These are phyloP conservation scores for Umbellularia californica DNA, from an alignment of 164 flowering plant genomes.

Conservation along the genomic window DNA sequence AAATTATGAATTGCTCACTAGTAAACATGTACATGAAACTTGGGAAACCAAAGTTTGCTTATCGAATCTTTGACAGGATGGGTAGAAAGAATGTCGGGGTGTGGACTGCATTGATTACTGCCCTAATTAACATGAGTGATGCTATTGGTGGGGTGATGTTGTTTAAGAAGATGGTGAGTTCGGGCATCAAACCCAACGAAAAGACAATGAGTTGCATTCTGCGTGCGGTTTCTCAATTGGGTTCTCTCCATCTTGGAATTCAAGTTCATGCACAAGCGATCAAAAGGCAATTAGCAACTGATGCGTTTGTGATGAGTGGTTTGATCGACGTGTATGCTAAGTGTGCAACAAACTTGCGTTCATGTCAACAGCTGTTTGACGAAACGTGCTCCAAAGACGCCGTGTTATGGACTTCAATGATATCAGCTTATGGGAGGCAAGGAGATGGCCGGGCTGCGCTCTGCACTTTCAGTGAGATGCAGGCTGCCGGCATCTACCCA, in stretches of 20 bases:
- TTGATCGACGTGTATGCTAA: slow-evolving; percentile 48
- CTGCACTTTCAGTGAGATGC: slow-evolving; percentile 39
- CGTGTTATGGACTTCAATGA: slow-evolving; percentile 60
- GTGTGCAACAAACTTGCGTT: slow-evolving; percentile 19
- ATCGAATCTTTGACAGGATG: not conserved
- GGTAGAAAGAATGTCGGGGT: not conserved
- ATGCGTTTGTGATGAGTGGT: slow-evolving; percentile 34
- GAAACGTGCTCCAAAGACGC: slow-evolving; percentile 31
- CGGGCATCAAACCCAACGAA: not conserved
- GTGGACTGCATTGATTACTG: not conserved
- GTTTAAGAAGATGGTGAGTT: slow-evolving; percentile 1
- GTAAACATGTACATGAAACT: slow-evolving; percentile 6
- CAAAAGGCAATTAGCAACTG: slow-evolving; percentile 33
- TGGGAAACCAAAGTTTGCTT: not conserved
- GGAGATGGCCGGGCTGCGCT: slow-evolving; percentile 43
- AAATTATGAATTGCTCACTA: slow-evolving; percentile 2
- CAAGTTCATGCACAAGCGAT: slow-evolving; percentile 40
- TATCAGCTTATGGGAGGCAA: slow-evolving; percentile 42
- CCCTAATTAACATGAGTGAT: not conserved
- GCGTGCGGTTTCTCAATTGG: slow-evolving; percentile 5
- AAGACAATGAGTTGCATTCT: slow-evolving; percentile 5
- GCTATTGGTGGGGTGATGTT: not conserved
- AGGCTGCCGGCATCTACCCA: slow-evolving; percentile 35
- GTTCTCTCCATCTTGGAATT: not conserved
- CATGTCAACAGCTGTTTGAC: slow-evolving; percentile 26